A percentile compares a stretch with the other conserved stretches of the same genome.
These are phyloP conservation scores for Nakazawaea pomicola DNA, from an alignment of 805 yeast species.

Conservation along the genomic window DNA sequence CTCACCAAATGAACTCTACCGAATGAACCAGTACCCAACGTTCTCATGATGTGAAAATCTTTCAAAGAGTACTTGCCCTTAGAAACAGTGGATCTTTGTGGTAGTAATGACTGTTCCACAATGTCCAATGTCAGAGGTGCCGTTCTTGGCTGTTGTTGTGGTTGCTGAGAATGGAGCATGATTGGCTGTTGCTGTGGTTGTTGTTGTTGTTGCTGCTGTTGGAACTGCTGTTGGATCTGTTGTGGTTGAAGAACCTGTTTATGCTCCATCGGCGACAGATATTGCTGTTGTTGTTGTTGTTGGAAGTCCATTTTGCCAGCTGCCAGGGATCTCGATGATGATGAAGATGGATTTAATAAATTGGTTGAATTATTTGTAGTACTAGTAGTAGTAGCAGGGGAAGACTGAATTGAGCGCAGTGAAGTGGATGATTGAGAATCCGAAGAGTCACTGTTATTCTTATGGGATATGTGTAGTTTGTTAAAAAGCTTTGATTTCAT, in stretches of 20 bases:
- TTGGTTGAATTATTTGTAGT: background rate
- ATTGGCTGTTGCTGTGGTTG: constrained; percentile 10
- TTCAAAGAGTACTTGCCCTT: constrained; percentile 53
- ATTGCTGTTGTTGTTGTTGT: constrained; percentile 9
- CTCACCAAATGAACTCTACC: constrained; percentile 57
- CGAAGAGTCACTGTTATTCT: background rate
- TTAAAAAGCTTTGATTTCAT: constrained; percentile 11
- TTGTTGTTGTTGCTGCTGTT: constrained; percentile 19
- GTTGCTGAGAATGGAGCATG: constrained; percentile 10
- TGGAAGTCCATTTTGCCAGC: background rate
- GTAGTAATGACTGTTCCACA: constrained; percentile 12
- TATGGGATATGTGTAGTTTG: constrained; percentile 7
- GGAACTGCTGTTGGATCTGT: constrained; percentile 15
- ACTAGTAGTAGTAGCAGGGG: background rate
- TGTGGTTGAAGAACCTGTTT: constrained; percentile 2
- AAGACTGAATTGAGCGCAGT: too few relatives aligned
- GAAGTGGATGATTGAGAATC: too few relatives aligned
- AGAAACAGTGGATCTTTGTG: constrained; percentile 34
- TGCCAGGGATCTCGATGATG: background rate
- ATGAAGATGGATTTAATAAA: background rate
- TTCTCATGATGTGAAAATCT: constrained; percentile 52
- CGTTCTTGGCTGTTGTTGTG: constrained; percentile 10
- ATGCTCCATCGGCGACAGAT: constrained; percentile 5
- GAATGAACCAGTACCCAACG: constrained; percentile 58
- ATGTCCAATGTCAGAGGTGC: constrained; percentile 8